Base-by-base conservation (phyloP, 2,329 filamentous ascomycete genomes). In the Hawksworthiomyces lignivorus region DNA sequence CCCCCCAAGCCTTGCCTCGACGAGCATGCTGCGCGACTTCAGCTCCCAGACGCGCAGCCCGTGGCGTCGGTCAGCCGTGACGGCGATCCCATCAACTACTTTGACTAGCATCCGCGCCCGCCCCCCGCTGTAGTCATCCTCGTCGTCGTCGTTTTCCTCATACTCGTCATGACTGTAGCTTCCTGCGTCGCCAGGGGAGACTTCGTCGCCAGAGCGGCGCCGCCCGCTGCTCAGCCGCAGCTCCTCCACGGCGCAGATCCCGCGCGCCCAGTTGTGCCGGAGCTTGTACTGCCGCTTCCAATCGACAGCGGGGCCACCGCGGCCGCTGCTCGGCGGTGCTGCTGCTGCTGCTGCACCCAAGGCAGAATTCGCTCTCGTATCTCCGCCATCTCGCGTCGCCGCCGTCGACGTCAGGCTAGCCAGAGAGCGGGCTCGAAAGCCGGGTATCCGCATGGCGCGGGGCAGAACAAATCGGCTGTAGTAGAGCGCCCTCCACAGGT, bases 271-370 rank as follows among this genome's bases (percentile, higher is more conserved):
- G 63, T 97, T 97, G 58, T 95, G 84, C 34, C 86, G 75, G 37
- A 96, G 69, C 54, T 83, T 87, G 62, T 94, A 97, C 54, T 92
- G 84, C 47, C 77, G 75, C 66, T 94, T 94, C 89, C 89, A 96
- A 56, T 92, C 77, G 18, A 83, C 70, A 7, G 75, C 14, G 4
- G 7, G 14, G 24, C 19, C 15, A n/a, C 15, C 20, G 24, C 3
- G 24, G 24, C 24, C 24, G n/a, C n/a, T n/a, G n/a, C n/a, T n/a
- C n/a, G n/a, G n/a, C n/a, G n/a, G n/a, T n/a, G n/a, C n/a, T n/a
- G n/a, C n/a, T 8, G 24, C 24, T 12, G 12, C 24, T 12, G 24
- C 8, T 12, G 24, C 24, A 12, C 24, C 24, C 24, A 2, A 8
- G 8, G 24, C 24, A 8, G 8, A 12, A 8, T 26, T 26, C 24